Percentiles rank a stretch among this genome's conserved stretches.
Evolutionary conservation across 2,329 filamentous ascomycete genomes (phyloP).

Genomic region (Thielaviopsis euricoi): DNA sequence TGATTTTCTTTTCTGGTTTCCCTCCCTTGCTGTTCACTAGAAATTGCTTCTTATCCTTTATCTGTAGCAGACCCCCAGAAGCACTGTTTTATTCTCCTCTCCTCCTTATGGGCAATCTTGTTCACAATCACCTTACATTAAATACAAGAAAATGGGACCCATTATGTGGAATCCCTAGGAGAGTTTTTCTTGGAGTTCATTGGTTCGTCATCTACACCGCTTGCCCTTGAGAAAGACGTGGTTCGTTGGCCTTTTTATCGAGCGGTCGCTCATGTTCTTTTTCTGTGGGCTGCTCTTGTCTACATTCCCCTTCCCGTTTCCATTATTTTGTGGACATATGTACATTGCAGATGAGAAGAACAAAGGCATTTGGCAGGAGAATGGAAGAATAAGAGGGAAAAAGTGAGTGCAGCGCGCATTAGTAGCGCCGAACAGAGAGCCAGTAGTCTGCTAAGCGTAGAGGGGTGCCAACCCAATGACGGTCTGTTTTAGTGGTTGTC

Average conservation of each 20-base stretch:
- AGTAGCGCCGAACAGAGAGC: too few species aligned
- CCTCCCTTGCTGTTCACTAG: neutral
- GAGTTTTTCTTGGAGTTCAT: neutral
- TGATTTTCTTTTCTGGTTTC: neutral
- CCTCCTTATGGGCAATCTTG: neutral
- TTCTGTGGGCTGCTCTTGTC: neutral
- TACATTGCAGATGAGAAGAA: neutral
- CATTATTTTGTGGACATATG: neutral
- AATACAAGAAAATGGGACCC: neutral
- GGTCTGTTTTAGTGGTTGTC: too few species aligned
- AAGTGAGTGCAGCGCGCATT: too few species aligned
- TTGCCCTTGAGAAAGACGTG: neutral
- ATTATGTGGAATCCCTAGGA: too few species aligned
- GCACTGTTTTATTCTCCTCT: neutral
- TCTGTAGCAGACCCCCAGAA: neutral
- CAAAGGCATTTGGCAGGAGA: too few species aligned
- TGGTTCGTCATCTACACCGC: neutral
- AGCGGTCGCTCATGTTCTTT: neutral
- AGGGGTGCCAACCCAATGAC: too few species aligned
- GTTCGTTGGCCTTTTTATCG: neutral
- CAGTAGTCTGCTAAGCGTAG: too few species aligned
- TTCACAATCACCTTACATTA: neutral
- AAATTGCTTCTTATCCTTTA: neutral
- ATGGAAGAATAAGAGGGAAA: too few species aligned
- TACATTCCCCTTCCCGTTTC: neutral